Percentiles rank a stretch among this genome's conserved stretches.
phyloP scores from a whole-genome alignment of 2,329 filamentous ascomycete genomes.

The Ophiosphaerella herpotricha region DNA sequence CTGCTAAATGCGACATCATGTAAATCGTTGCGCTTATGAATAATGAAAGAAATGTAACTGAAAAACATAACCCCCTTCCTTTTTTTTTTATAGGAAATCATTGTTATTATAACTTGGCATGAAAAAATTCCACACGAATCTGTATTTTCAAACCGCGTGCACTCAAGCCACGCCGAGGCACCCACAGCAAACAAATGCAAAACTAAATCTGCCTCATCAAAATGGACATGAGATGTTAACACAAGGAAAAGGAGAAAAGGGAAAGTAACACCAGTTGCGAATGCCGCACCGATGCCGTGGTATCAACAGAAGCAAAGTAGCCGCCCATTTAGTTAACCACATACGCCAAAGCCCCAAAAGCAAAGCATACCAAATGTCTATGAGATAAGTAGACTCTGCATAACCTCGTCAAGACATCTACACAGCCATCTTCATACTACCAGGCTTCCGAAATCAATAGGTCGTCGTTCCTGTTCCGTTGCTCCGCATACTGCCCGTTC shows the following conservation, averaged over 20 bases:
- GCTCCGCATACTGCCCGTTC: conserved; percentile 11
- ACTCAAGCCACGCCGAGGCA: too few relatives aligned
- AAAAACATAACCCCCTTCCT: too few relatives aligned
- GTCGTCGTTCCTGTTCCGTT: conserved; percentile 25
- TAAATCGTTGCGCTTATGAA: conserved; percentile 36
- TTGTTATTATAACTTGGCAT: not conserved
- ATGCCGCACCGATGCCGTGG: conserved; percentile 10
- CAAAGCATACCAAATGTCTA: conserved; percentile 8
- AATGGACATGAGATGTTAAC: too few relatives aligned
- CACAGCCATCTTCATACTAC: conserved; percentile 33
- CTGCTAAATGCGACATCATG: conserved; percentile 72
- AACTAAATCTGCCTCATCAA: too few relatives aligned
- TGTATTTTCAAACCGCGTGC: too few relatives aligned
- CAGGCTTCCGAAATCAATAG: conserved; percentile 30
- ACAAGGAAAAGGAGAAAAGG: too few relatives aligned
- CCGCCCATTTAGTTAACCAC: conserved; percentile 2
- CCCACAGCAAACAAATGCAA: too few relatives aligned
- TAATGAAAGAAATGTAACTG: not conserved
- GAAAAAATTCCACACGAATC: too few relatives aligned
- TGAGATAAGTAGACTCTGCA: not conserved
- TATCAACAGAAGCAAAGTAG: conserved; percentile 9
- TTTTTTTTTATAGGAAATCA: too few relatives aligned
- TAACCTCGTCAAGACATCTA: conserved; percentile 26
- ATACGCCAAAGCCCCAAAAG: not conserved
- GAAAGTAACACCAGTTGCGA: not conserved